These are phyloP conservation scores for Solanum virginianum DNA, from an alignment of 257 asterid species.

Conservation along the genomic window DNA sequence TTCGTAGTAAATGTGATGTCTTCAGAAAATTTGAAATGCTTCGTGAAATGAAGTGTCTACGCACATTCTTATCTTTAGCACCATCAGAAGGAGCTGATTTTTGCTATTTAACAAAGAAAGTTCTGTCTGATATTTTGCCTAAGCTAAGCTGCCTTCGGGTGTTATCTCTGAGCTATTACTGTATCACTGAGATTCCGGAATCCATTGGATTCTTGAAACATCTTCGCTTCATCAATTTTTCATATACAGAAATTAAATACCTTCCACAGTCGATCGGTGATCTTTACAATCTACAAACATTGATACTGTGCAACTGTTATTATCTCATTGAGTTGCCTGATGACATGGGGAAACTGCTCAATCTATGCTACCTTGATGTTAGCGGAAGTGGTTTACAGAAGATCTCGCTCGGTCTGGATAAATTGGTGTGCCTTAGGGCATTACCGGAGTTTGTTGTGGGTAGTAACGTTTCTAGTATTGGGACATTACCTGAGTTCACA, in stretches of 20 bases:
- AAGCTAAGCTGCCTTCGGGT: constrained; percentile 27
- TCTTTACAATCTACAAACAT: constrained; percentile 28
- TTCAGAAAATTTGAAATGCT: constrained; percentile 31
- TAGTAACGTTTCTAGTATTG: background rate
- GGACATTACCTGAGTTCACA: background rate
- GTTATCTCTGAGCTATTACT: constrained; percentile 24
- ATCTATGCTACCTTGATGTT: constrained; percentile 29
- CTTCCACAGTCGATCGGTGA: constrained; percentile 27
- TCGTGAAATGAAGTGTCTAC: constrained; percentile 19
- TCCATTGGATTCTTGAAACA: constrained; percentile 32
- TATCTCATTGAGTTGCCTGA: constrained; percentile 29
- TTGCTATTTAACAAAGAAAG: constrained; percentile 26
- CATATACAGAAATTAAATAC: constrained; percentile 19
- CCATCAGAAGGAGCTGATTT: constrained; percentile 16
- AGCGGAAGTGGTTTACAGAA: constrained; percentile 28
- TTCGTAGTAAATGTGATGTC: constrained; percentile 37
- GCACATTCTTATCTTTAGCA: constrained; percentile 29
- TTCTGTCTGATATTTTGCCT: constrained; percentile 27
- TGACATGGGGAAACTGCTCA: constrained; percentile 22
- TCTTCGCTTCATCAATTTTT: constrained; percentile 25
- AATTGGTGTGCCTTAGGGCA: constrained; percentile 22
- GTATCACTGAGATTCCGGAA: constrained; percentile 31
- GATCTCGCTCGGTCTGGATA: constrained; percentile 18
- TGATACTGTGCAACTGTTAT: constrained; percentile 17
- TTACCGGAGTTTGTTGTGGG: constrained; percentile 27